Evolutionary conservation across 257 asterid species (phyloP).

Genomic region (Solanum okadae): DNA sequence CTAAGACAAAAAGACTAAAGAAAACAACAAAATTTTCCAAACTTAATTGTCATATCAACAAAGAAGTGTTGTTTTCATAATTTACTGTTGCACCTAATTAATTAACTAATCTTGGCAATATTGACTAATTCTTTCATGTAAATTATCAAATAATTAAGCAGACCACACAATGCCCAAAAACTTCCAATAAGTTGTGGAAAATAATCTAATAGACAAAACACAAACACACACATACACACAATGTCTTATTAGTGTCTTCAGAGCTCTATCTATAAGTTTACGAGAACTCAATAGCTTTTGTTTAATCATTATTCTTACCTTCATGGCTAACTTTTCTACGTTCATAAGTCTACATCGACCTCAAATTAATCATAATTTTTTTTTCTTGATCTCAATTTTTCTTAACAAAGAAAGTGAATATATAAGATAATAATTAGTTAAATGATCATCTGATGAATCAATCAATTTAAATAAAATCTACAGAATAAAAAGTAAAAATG

Average conservation of each 20-base stretch:
- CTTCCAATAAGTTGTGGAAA: not conserved
- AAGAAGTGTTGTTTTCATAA: not conserved
- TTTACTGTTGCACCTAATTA: not conserved
- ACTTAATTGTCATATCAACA: not conserved
- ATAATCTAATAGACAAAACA: not conserved
- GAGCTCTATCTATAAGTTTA: not conserved
- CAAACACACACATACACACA: too few species aligned
- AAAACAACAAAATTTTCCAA: not conserved
- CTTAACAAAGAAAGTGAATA: not conserved
- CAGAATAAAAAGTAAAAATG: too few species aligned
- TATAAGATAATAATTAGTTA: not conserved
- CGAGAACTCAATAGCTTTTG: not conserved
- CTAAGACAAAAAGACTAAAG: not conserved
- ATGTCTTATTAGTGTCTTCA: not conserved
- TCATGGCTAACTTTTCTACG: not conserved
- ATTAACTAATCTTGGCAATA: not conserved
- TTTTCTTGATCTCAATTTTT: not conserved
- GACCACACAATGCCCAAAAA: not conserved
- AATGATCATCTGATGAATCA: not conserved
- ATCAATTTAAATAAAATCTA: not conserved
- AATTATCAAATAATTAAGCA: not conserved
- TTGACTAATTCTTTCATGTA: not conserved
- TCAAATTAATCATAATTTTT: not conserved
- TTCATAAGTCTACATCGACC: not conserved
- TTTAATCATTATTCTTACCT: not conserved